These are phyloP conservation scores for Hypoxylon sp. DNA, from an alignment of 2,329 filamentous ascomycete genomes.

Conservation along the genomic window DNA sequence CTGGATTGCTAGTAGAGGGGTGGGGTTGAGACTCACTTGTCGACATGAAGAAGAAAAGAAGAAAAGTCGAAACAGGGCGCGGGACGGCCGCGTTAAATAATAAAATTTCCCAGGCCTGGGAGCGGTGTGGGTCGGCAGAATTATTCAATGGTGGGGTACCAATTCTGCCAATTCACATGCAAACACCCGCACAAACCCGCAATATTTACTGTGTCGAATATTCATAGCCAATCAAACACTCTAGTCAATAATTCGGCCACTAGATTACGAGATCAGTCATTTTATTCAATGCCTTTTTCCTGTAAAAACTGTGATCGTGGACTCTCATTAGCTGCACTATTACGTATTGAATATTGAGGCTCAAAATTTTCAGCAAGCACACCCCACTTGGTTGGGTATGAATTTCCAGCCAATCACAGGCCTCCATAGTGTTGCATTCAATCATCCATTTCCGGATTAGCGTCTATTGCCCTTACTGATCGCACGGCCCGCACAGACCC, in stretches of 20 bases:
- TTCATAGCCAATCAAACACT: no score
- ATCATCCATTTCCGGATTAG: neutral
- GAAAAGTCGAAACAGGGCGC: conserved; percentile 50
- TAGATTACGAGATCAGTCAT: no score
- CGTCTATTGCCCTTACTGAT: neutral
- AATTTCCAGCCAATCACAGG: conserved; percentile 11
- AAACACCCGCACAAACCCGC: no score
- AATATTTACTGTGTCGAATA: no score
- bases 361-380: no score
- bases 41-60: conserved; percentile 64
- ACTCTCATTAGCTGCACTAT: no score
- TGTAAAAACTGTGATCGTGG: no score
- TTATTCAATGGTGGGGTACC: no score
- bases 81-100: conserved; percentile 35
- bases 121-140: conserved; percentile 1
- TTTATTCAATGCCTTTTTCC: no score
- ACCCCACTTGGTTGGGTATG: neutral
- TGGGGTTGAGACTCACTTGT: conserved; percentile 61
- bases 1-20: conserved; percentile 44
- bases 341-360: no score
- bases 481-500: conserved; percentile 2
- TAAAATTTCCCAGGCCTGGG: neutral
- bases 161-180: no score
- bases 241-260: no score
- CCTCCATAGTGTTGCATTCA: neutral